phyloP scores from a whole-genome alignment of 2,329 filamentous ascomycete genomes.

The Colletotrichum sp. region DNA sequence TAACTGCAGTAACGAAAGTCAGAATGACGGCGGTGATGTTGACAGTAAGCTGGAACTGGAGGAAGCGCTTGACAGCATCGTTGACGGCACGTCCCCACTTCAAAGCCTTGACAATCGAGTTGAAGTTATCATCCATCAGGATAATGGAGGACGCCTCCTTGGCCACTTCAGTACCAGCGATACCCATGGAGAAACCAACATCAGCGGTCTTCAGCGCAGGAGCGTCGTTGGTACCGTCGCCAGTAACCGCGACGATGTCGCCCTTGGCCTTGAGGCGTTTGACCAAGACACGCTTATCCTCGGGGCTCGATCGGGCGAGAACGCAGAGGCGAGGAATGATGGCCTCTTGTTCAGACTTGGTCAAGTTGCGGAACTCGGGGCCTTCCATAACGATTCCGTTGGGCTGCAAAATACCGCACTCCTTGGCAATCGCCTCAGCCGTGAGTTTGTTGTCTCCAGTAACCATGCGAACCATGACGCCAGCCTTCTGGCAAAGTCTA shows the following conservation, averaged over 20 bases:
- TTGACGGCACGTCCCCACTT: conserved; percentile 83
- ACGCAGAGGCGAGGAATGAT: conserved; percentile 75
- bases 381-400: conserved; percentile 79
- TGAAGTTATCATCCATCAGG: conserved; percentile 87
- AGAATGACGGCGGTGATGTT: conserved; percentile 90
- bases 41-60: conserved; percentile 82
- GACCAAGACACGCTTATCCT: conserved; percentile 78
- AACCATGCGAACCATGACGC: conserved; percentile 84
- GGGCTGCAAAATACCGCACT: conserved; percentile 76
- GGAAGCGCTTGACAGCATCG: conserved; percentile 78
- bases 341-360: conserved; percentile 66
- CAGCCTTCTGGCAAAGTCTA: conserved; percentile 73
- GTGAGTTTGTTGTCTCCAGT: conserved; percentile 84
- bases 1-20: conserved; percentile 88
- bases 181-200: conserved; percentile 87
- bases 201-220: conserved; percentile 82
- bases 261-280: conserved; percentile 73
- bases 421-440: conserved; percentile 78
- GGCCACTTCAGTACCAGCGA: conserved; percentile 81
- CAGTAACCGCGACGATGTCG: conserved; percentile 83
- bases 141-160: conserved; percentile 88
- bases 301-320: conserved; percentile 75
- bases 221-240: conserved; percentile 85
- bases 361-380: conserved; percentile 77
- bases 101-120: conserved; percentile 83